Percentiles rank a stretch among this genome's conserved stretches.
phyloP scores from a whole-genome alignment of 305 asterid genomes.

The Solanum hybrid region DNA sequence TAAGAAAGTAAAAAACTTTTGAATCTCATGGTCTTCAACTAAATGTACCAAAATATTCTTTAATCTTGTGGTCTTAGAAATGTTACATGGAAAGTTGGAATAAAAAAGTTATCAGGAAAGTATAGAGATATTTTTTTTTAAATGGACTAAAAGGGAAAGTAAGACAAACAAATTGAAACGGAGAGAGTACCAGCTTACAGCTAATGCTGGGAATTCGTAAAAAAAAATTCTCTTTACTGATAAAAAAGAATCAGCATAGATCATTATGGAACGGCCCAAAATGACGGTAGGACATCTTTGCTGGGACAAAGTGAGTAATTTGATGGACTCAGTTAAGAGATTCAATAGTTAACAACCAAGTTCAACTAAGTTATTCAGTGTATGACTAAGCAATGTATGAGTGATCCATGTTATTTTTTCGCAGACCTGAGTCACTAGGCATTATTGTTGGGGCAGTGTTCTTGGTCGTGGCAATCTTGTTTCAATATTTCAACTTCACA shows the following conservation, averaged over 20 bases:
- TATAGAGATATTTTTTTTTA: not conserved
- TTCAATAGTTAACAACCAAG: not conserved
- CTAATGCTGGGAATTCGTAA: not conserved
- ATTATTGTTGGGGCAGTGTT: conserved; percentile 40
- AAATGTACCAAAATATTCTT: not conserved
- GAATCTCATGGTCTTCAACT: not conserved
- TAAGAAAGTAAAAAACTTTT: not conserved
- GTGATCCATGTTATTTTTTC: not conserved
- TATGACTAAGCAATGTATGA: not conserved
- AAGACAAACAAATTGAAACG: not conserved
- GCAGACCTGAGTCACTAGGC: conserved; percentile 50
- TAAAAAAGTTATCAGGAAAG: not conserved
- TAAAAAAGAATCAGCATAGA: not conserved
- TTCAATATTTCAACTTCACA: conserved; percentile 46
- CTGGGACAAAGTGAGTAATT: not conserved
- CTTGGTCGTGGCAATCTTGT: conserved; percentile 36
- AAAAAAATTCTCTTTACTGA: not conserved
- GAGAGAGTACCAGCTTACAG: not conserved
- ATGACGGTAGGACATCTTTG: not conserved
- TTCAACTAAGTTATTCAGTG: not conserved
- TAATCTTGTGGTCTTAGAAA: not conserved
- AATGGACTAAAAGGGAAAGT: not conserved
- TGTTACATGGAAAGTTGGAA: not conserved
- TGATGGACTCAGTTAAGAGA: not conserved
- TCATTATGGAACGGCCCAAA: not conserved